These are phyloP conservation scores for Schizophyllum commune DNA, from an alignment of 1,284 basidiomycete genomes.

Conservation along the genomic window DNA sequence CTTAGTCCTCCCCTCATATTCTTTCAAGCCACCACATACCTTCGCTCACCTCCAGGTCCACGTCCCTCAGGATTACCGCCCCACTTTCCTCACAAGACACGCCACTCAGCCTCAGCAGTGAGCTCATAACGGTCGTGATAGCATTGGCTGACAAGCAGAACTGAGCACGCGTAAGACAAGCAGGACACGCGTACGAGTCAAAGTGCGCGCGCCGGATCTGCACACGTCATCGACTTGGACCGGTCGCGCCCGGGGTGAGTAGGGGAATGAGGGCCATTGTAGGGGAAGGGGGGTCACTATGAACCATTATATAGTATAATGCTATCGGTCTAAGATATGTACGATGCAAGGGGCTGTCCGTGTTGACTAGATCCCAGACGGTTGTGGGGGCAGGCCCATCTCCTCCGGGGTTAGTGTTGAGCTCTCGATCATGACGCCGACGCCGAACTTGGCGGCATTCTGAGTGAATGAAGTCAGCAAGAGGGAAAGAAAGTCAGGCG, in stretches of 20 bases:
- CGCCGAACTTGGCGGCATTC: constrained; percentile 91
- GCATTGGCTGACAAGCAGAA: constrained; percentile 5
- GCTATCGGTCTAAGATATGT: constrained; percentile 18
- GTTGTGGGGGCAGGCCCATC: constrained; percentile 59
- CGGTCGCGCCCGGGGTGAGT: not conserved
- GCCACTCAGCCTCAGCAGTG: constrained; percentile 36
- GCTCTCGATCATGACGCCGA: constrained; percentile 95
- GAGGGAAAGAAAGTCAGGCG: not conserved
- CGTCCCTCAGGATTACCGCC: constrained; percentile 43
- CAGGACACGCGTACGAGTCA: too few relatives aligned
- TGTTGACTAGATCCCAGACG: constrained; percentile 13
- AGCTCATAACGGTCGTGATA: not conserved
- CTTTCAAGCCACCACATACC: constrained; percentile 20
- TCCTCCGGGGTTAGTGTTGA: constrained; percentile 70
- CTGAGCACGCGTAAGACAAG: too few relatives aligned
- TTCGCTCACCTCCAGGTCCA: constrained; percentile 55
- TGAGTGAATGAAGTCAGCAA: constrained; percentile 21
- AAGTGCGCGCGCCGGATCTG: not conserved
- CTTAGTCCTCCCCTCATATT: not conserved
- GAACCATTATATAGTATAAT: not conserved
- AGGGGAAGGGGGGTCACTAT: not conserved
- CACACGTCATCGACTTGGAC: not conserved
- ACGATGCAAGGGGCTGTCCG: constrained; percentile 18
- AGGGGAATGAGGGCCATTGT: too few relatives aligned
- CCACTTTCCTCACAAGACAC: constrained; percentile 38